These are phyloP conservation scores for Ceratocystiopsis sp. DNA, from an alignment of 2,329 filamentous ascomycete genomes.

Conservation along the genomic window DNA sequence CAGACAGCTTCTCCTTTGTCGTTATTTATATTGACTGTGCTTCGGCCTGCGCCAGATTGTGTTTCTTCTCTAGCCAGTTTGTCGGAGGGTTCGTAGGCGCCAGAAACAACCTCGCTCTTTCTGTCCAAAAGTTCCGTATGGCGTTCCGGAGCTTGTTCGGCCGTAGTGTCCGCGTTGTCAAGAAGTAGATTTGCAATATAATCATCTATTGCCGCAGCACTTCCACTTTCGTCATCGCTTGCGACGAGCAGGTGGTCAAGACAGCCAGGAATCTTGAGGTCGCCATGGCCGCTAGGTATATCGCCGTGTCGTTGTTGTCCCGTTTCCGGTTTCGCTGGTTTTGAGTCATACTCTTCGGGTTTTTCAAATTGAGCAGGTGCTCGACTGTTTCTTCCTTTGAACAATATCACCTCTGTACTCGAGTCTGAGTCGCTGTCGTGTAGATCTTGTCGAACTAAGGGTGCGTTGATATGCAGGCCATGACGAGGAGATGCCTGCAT, in stretches of 20 bases:
- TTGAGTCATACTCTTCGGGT: constrained; percentile 54
- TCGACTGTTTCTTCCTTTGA: constrained; percentile 22
- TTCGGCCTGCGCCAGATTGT: not conserved
- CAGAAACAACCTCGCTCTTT: constrained; percentile 20
- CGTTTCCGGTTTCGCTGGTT: constrained; percentile 15
- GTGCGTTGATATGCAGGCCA: no score
- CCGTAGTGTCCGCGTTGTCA: constrained; percentile 18
- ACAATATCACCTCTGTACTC: constrained; percentile 58
- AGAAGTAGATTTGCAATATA: constrained; percentile 52
- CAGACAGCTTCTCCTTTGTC: constrained; percentile 7
- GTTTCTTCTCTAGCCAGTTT: no score
- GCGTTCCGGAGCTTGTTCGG: constrained; percentile 13
- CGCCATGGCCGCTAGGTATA: no score
- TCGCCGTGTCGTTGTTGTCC: no score
- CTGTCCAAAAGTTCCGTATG: constrained; percentile 26
- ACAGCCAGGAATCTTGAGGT: not conserved
- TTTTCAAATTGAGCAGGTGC: constrained; percentile 31
- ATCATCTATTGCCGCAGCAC: constrained; percentile 45
- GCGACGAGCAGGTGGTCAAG: not conserved
- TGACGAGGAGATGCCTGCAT: no score
- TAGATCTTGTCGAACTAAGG: not conserved
- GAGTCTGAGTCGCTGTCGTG: constrained; percentile 29
- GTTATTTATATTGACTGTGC: not conserved
- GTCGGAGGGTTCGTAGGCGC: no score
- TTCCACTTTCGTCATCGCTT: constrained; percentile 14